Evolutionary conservation across 805 yeast genomes (phyloP).

Genomic region (Helenozyma baotianmanensis): DNA sequence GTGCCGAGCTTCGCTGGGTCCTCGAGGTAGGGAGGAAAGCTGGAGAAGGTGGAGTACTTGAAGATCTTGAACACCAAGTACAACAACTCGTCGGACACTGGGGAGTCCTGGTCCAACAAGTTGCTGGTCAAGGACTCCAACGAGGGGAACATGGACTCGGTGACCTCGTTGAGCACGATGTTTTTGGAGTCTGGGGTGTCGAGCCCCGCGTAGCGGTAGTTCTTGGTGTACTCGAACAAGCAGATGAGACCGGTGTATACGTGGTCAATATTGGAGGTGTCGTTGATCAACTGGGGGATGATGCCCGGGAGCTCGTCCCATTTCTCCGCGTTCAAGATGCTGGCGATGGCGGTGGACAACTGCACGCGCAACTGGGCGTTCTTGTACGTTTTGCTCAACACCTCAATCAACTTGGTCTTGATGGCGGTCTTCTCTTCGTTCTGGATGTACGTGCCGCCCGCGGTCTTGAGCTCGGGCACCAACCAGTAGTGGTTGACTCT

Average conservation of each 20-base stretch:
- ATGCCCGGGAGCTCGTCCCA: slow-evolving; percentile 33
- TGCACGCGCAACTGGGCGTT: slow-evolving; percentile 46
- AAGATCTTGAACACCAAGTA: slow-evolving; percentile 38
- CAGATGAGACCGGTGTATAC: slow-evolving; percentile 38
- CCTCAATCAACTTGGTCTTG: slow-evolving; percentile 34
- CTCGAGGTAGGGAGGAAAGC: slow-evolving; percentile 35
- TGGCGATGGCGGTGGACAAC: slow-evolving; percentile 52
- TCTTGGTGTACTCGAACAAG: slow-evolving; percentile 37
- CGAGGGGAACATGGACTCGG: slow-evolving; percentile 32
- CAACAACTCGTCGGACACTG: slow-evolving; percentile 23
- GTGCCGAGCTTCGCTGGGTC: slow-evolving; percentile 32
- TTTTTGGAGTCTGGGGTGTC: slow-evolving; percentile 37
- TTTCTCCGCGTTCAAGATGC: slow-evolving; percentile 46
- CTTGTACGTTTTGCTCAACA: slow-evolving; percentile 30
- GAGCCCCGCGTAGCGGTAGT: slow-evolving; percentile 40
- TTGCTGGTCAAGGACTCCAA: slow-evolving; percentile 29
- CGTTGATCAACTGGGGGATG: slow-evolving; percentile 12
- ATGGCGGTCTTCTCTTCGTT: slow-evolving; percentile 32
- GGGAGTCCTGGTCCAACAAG: slow-evolving; percentile 23
- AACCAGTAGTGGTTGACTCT: slow-evolving; percentile 37
- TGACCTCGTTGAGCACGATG: slow-evolving; percentile 37
- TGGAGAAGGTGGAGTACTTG: slow-evolving; percentile 36
- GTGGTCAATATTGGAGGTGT: slow-evolving; percentile 34
- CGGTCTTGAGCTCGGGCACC: slow-evolving; percentile 27
- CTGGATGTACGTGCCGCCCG: slow-evolving; percentile 20